Evolutionary conservation across 2,329 filamentous ascomycete genomes (phyloP), one percentile per base, ranked within the genome.

Genomic region (Fusarium foetens): DNA sequence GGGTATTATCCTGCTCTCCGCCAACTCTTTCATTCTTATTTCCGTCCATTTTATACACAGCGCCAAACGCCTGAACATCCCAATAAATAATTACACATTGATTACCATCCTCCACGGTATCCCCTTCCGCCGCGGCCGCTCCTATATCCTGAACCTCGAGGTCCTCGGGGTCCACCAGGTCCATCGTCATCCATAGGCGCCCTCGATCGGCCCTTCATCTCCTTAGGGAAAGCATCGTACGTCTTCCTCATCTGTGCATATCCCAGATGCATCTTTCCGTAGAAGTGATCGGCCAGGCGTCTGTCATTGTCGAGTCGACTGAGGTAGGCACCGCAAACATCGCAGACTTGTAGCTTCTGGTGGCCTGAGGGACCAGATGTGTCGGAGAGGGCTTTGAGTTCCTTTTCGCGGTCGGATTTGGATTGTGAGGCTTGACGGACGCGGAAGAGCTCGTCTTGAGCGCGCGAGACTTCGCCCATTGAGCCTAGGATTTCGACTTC

Each of bases 171-270:
- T 6, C 85, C 85, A 31, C 88, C 81, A 13, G 81, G 75, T 46
- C 83, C 83, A 68, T 86, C 80, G 14, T 83, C 86, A 60, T 88
- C 85, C 75, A 89, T 86, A 25, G 85, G 83, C 23, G 89, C 90
- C 43, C 90, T 88, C 52, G 87, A 86, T 33, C 93, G 86, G 4
- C 92, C 92, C 79, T 94, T 93, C 82, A 97, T 87, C 80, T 98
- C 94, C 82, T 94, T 94, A 57, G 92, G 92, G 70, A 99, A 90
- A n/a, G 89, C 85, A 62, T 97, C 94, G 78, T 90, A 94, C 6
- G 94, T 96, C 86, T 96, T 97, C 76, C 96, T 90, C 96, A 99
- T 99, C 83, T 97, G 94, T 21, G 96, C 96, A 80, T 98, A 99
- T 0, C 96, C 96, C 63, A 99, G 84, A 80, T 99, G 96, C 96